phyloP scores from a whole-genome alignment of 352 stramenopile species.

The Phytophthora ohioensis region DNA sequence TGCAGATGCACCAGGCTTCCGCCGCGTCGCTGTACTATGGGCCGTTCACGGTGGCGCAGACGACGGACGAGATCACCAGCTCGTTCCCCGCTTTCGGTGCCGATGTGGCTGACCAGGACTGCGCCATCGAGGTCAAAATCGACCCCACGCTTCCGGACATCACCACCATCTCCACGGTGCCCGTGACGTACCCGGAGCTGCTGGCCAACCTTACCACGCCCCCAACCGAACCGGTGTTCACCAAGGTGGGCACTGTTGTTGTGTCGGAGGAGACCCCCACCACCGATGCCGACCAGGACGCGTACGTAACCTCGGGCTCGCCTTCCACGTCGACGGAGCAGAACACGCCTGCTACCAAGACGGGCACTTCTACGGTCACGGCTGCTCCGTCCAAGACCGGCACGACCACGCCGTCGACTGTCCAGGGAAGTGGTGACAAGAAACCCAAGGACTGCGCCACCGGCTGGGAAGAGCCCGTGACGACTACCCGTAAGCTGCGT shows the following conservation, averaged over 20 bases:
- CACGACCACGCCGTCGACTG: conserved; percentile 7
- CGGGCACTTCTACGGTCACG: too few relatives aligned
- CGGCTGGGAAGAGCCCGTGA: conserved; percentile 21
- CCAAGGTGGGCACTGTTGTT: conserved; percentile 33
- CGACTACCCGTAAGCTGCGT: conserved; percentile 6
- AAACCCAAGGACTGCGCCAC: conserved; percentile 30
- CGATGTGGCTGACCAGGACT: conserved; percentile 24
- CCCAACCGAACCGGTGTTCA: conserved; percentile 27
- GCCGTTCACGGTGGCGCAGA: conserved; percentile 14
- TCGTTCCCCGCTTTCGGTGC: conserved; percentile 19
- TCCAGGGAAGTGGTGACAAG: conserved; percentile 11
- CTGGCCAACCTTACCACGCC: conserved; percentile 26
- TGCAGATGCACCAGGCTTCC: conserved; percentile 30
- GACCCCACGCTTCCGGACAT: conserved; percentile 43
- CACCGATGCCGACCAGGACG: conserved; percentile 20
- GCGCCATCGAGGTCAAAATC: conserved; percentile 13
- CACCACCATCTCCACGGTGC: conserved; percentile 28
- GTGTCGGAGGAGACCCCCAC: conserved; percentile 26
- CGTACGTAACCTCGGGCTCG: conserved; percentile 8
- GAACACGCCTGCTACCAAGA: too few relatives aligned
- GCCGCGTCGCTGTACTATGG: conserved; percentile 33
- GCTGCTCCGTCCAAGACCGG: background rate
- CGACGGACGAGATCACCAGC: conserved; percentile 13
- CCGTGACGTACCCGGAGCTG: conserved; percentile 22
- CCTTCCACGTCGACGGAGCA: too few relatives aligned